phyloP scores from a whole-genome alignment of 1,284 basidiomycete genomes.

The Cystobasidium sp. region DNA sequence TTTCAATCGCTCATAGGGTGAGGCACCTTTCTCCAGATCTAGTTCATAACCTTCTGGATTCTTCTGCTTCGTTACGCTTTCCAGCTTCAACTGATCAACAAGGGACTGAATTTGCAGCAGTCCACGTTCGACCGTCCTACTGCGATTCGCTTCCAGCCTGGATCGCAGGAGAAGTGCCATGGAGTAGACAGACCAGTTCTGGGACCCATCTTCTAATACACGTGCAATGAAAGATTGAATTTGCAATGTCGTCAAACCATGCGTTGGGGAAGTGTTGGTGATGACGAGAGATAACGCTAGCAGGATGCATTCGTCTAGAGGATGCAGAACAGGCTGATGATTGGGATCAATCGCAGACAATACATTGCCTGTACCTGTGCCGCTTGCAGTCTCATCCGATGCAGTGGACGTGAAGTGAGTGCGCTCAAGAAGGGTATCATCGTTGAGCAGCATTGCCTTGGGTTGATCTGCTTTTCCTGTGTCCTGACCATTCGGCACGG shows the following conservation, averaged over 20 bases:
- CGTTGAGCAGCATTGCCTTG: conserved; percentile 81
- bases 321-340: conserved; percentile 81
- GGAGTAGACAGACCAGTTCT: conserved; percentile 92
- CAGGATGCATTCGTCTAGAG: conserved; percentile 87
- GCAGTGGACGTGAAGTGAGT: conserved; percentile 75
- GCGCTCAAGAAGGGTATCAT: conserved; percentile 93
- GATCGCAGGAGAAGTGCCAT: conserved; percentile 89
- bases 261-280: conserved; percentile 79
- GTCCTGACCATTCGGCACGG: conserved; percentile 44
- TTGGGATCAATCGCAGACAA: conserved; percentile 73
- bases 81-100: conserved; percentile 70
- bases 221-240: conserved; percentile 87
- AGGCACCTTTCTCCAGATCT: conserved; percentile 60
- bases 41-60: conserved; percentile 5
- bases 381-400: conserved; percentile 55
- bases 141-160: conserved; percentile 80
- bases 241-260: conserved; percentile 85
- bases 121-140: conserved; percentile 86
- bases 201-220: conserved; percentile 75
- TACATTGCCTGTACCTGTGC: conserved; percentile 54
- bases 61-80: conserved; percentile 37
- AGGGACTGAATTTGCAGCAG: conserved; percentile 88
- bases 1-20: conserved; percentile 67
- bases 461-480: conserved; percentile 61
- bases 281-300: conserved; percentile 87